These are phyloP conservation scores for Podospora anserina DNA, from an alignment of 495 filamentous ascomycete species.

Conservation along the genomic window DNA sequence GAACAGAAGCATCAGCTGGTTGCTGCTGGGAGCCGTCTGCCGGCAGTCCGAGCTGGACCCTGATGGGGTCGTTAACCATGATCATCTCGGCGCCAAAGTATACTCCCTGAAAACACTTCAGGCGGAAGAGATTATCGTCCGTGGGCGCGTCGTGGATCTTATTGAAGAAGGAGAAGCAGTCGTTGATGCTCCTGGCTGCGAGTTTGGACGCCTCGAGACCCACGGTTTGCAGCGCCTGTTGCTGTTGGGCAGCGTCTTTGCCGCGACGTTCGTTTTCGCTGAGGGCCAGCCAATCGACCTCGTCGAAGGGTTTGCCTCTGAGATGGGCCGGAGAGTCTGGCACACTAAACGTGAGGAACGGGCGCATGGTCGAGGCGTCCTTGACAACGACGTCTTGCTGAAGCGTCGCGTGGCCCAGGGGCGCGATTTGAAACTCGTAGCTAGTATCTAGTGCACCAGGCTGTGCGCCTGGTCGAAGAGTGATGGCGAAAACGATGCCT, in stretches of 20 bases:
- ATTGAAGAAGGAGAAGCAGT: constrained; percentile 44
- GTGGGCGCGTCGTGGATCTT: constrained; percentile 19
- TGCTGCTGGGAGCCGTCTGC: constrained; percentile 13
- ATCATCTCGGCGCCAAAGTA: constrained; percentile 49
- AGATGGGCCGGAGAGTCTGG: constrained; percentile 25
- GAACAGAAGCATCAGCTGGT: constrained; percentile 4
- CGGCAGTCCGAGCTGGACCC: constrained; percentile 23
- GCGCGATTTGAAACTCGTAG: constrained; percentile 28
- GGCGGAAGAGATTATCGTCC: constrained; percentile 11
- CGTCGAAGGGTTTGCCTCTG: constrained; percentile 18
- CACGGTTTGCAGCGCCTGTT: constrained; percentile 28
- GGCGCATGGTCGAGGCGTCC: constrained; percentile 39
- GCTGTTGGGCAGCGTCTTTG: constrained; percentile 14
- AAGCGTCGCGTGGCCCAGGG: constrained; percentile 28
- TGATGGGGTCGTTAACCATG: constrained; percentile 36
- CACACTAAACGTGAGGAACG: constrained; percentile 47
- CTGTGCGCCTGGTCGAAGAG: constrained; percentile 9
- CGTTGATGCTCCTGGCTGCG: constrained; percentile 40
- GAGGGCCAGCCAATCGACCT: constrained; percentile 29
- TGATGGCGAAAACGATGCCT: constrained; percentile 34
- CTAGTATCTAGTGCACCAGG: constrained; percentile 19
- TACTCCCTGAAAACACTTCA: constrained; percentile 30
- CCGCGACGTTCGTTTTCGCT: constrained; percentile 20
- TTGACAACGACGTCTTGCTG: constrained; percentile 25
- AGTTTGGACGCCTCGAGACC: constrained; percentile 47